phyloP scores from a whole-genome alignment of 352 stramenopile species.

The Globisporangium heterothallicum region DNA sequence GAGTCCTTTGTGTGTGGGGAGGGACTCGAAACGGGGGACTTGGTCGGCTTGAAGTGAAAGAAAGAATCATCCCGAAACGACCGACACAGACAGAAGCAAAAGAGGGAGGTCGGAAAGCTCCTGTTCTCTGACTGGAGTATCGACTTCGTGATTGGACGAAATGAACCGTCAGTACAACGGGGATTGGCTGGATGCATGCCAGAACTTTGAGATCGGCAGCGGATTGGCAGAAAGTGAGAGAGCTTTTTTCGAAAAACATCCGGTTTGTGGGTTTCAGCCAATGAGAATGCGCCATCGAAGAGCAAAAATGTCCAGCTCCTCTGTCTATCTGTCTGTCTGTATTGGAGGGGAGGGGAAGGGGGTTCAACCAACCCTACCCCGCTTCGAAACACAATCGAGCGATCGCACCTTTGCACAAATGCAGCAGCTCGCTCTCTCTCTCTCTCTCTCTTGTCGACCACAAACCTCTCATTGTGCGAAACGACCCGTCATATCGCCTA shows the following conservation, averaged over 20 bases:
- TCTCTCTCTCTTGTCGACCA: no score
- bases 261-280: conserved; percentile 3
- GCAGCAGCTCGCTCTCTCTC: no score
- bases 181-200: neutral
- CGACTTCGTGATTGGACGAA: neutral
- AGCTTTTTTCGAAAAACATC: conserved; percentile 4
- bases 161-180: no score
- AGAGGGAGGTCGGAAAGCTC: neutral
- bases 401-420: no score
- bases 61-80: conserved; percentile 19
- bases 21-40: neutral
- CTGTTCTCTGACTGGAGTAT: no score
- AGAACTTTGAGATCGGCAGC: neutral
- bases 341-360: no score
- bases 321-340: no score
- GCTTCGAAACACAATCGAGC: no score
- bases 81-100: neutral
- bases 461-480: no score
- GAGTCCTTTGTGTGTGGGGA: neutral
- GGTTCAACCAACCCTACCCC: no score
- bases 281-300: conserved; percentile 1
- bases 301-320: conserved; percentile 3
- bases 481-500: no score
- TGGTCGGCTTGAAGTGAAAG: conserved; percentile 35
- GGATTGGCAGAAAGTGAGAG: conserved; percentile 2